Percentiles rank a stretch among this genome's conserved stretches.
phyloP scores from a whole-genome alignment of 2,329 filamentous ascomycete genomes.

The Conoideocrella luteorostrata region DNA sequence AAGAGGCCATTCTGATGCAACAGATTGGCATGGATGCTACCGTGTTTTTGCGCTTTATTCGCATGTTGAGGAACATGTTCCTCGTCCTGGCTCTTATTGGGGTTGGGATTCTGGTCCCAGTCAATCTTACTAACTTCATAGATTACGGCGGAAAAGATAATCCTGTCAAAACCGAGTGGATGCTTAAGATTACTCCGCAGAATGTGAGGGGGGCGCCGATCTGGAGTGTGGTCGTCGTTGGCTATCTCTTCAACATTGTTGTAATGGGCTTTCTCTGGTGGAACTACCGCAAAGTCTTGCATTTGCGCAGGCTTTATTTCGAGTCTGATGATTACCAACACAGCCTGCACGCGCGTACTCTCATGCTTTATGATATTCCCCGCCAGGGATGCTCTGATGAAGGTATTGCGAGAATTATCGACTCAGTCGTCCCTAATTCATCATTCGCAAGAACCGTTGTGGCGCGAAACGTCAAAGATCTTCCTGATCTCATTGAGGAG shows the following conservation, averaged over 20 bases:
- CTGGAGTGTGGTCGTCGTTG: constrained; percentile 54
- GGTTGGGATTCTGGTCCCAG: constrained; percentile 70
- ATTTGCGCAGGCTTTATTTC: constrained; percentile 72
- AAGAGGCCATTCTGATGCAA: constrained; percentile 70
- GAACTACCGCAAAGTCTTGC: constrained; percentile 72
- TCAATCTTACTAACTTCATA: constrained; percentile 55
- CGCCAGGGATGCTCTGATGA: constrained; percentile 73
- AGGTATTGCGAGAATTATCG: constrained; percentile 77
- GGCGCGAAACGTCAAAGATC: constrained; percentile 83
- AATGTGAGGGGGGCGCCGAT: constrained; percentile 45
- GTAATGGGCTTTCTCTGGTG: constrained; percentile 80
- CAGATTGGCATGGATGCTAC: constrained; percentile 86
- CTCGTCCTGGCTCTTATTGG: constrained; percentile 64
- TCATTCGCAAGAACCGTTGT: constrained; percentile 75
- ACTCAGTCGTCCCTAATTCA: constrained; percentile 70
- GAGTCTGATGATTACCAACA: constrained; percentile 81
- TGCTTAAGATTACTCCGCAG: constrained; percentile 54
- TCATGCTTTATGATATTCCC: constrained; percentile 79
- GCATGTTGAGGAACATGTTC: constrained; percentile 93
- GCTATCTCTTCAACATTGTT: constrained; percentile 64
- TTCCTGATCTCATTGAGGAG: constrained; percentile 78
- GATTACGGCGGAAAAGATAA: constrained; percentile 13
- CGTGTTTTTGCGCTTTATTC: constrained; percentile 79
- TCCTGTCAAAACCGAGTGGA: constrained; percentile 32
- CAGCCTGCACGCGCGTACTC: constrained; percentile 70